Conservation (phyloP, 2,329 filamentous ascomycete genomes). For the Sclerotinia subarctica region DNA sequence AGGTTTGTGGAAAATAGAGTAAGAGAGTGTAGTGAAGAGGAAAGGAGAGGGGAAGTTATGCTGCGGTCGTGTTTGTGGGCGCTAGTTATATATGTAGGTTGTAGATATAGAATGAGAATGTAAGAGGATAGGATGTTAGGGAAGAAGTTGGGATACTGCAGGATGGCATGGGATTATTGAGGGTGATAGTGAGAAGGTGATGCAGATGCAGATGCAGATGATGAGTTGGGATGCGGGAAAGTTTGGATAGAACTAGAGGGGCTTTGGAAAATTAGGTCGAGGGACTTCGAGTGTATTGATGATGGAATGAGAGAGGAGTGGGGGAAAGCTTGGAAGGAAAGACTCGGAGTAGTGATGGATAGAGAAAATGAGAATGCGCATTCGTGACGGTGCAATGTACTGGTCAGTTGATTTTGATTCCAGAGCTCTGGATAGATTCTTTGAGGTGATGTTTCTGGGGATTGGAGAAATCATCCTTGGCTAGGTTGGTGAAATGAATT, state of each 20-base stretch:
- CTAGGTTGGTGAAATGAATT: not conserved
- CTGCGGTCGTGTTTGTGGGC: too few relatives aligned
- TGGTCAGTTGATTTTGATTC: not conserved
- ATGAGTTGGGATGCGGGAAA: not conserved
- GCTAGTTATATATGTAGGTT: too few relatives aligned
- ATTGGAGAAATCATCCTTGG: not conserved
- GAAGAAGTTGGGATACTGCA: too few relatives aligned
- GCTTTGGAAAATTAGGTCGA: not conserved
- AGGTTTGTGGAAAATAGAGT: too few relatives aligned
- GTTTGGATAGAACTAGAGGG: not conserved
- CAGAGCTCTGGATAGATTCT: not conserved
- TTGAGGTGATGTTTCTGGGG: not conserved
- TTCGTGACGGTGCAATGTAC: not conserved
- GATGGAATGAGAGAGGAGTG: too few relatives aligned
- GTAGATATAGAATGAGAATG: too few relatives aligned
- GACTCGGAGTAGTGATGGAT: too few relatives aligned
- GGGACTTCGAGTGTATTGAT: not conserved
- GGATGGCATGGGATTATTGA: too few relatives aligned
- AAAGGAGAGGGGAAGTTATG: too few relatives aligned
- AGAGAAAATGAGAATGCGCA: not conserved
- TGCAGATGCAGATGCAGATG: too few relatives aligned
- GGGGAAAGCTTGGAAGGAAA: not conserved
- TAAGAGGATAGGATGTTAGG: too few relatives aligned
- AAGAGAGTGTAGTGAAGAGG: too few relatives aligned
- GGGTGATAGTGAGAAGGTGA: fast-evolving